Evolutionary conservation across 805 yeast genomes (phyloP).

Genomic region (Zygotorulaspora florentina): DNA sequence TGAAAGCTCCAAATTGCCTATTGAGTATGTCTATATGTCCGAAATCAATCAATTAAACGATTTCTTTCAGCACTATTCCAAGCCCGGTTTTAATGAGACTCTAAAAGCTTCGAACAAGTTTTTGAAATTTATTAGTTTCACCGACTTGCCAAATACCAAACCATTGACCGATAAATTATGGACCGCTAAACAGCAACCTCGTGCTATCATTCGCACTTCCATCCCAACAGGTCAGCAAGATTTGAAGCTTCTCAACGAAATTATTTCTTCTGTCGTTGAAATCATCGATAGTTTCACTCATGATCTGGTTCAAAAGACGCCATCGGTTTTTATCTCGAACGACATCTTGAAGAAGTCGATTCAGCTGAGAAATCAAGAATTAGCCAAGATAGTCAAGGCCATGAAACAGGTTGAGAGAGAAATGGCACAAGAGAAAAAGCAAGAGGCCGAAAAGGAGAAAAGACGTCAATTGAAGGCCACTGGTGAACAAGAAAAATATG

Average conservation of each 20-base stretch:
- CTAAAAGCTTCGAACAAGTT: constrained; percentile 41
- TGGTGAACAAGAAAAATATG: constrained; percentile 72
- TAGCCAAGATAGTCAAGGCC: constrained; percentile 63
- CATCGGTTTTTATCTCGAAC: constrained; percentile 54
- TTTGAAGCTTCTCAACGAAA: constrained; percentile 43
- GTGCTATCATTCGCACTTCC: constrained; percentile 51
- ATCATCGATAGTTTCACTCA: constrained; percentile 55
- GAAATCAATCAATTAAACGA: constrained; percentile 82
- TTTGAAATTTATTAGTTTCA: constrained; percentile 67
- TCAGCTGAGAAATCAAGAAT: constrained; percentile 72
- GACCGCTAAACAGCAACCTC: constrained; percentile 44
- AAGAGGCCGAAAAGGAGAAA: constrained; percentile 62
- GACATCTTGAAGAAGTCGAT: constrained; percentile 74
- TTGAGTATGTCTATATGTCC: constrained; percentile 78
- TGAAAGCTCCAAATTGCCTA: constrained; percentile 67
- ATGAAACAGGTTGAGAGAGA: constrained; percentile 64
- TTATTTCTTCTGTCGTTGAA: constrained; percentile 54
- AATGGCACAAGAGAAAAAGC: constrained; percentile 62
- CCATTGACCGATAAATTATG: constrained; percentile 60
- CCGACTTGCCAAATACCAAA: constrained; percentile 75
- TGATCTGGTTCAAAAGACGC: constrained; percentile 35
- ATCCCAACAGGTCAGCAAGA: constrained; percentile 50
- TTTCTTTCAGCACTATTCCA: constrained; percentile 45
- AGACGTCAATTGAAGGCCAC: constrained; percentile 56
- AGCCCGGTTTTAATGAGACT: constrained; percentile 42